Percentiles rank a stretch among this genome's conserved stretches.
Evolutionary conservation across 2,329 filamentous ascomycete species (phyloP).

Genomic region (Graphiopsis chlorocephala): DNA sequence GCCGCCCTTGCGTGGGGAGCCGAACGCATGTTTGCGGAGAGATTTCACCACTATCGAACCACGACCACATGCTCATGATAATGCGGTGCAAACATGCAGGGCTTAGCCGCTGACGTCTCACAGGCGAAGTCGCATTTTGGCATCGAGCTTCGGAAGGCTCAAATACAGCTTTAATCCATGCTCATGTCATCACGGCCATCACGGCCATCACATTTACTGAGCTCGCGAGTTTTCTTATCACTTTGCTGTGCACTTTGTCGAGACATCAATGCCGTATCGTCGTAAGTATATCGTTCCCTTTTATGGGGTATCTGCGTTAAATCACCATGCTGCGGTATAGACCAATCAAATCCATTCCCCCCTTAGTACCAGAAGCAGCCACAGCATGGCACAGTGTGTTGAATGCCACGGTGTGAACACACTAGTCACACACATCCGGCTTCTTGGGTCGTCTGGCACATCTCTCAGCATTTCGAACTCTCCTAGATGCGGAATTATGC

Average conservation of each 20-base stretch:
- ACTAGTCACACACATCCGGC: too few relatives aligned
- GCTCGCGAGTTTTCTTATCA: too few relatives aligned
- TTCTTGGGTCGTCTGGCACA: too few relatives aligned
- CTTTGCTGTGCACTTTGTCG: not conserved
- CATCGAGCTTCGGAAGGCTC: not conserved
- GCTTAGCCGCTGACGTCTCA: constrained; percentile 1
- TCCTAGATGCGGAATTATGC: too few relatives aligned
- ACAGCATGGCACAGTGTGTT: too few relatives aligned
- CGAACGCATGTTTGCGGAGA: not conserved
- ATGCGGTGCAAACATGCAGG: not conserved
- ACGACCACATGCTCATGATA: not conserved
- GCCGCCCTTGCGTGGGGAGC: not conserved
- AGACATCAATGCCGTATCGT: not conserved
- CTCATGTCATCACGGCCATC: too few relatives aligned
- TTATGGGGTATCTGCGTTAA: not conserved
- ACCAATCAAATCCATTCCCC: too few relatives aligned
- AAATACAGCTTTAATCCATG: too few relatives aligned
- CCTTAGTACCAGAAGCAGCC: too few relatives aligned
- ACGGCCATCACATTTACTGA: too few relatives aligned
- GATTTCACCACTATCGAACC: not conserved
- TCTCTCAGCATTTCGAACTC: too few relatives aligned
- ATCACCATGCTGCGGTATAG: not conserved
- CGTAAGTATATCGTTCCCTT: not conserved
- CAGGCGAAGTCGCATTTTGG: not conserved
- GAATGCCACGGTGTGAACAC: too few relatives aligned